phyloP scores from a whole-genome alignment of 352 stramenopile species.

The Phytophthora citrophthora region DNA sequence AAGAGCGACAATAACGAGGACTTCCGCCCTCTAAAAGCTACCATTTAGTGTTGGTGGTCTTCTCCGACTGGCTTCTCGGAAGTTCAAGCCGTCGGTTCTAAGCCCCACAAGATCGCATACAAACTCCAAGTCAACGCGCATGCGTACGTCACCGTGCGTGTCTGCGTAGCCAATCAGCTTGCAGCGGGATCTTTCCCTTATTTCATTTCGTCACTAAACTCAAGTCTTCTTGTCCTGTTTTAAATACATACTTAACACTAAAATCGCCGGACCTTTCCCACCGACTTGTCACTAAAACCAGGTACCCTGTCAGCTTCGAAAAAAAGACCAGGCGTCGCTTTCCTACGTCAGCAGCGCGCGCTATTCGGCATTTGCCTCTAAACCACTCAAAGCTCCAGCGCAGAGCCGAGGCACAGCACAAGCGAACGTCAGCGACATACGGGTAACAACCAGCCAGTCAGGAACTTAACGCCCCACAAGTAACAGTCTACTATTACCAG shows the following conservation, averaged over 20 bases:
- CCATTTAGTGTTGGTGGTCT: constrained; percentile 12
- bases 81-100: constrained; percentile 36
- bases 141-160: constrained; percentile 26
- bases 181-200: constrained; percentile 19
- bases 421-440: constrained; percentile 12
- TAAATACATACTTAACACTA: background rate
- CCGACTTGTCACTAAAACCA: background rate
- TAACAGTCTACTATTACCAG: background rate
- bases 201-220: background rate
- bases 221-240: constrained; percentile 5
- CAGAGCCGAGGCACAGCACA: constrained; percentile 21
- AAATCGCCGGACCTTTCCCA: background rate
- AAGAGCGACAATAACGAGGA: no score
- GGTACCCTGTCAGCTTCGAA: constrained; percentile 21
- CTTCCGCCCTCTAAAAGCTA: background rate
- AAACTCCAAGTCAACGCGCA: constrained; percentile 14
- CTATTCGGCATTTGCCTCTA: constrained; percentile 40
- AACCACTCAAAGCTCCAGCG: constrained; percentile 32
- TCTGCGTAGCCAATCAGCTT: constrained; percentile 31
- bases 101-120: constrained; percentile 22
- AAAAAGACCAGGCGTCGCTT: constrained; percentile 32
- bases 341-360: constrained; percentile 34
- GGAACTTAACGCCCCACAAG: background rate
- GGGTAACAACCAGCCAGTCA: background rate
- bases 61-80: constrained; percentile 16